These are phyloP conservation scores for Aphanomyces euteiches DNA, from an alignment of 352 stramenopile species.

Conservation along the genomic window DNA sequence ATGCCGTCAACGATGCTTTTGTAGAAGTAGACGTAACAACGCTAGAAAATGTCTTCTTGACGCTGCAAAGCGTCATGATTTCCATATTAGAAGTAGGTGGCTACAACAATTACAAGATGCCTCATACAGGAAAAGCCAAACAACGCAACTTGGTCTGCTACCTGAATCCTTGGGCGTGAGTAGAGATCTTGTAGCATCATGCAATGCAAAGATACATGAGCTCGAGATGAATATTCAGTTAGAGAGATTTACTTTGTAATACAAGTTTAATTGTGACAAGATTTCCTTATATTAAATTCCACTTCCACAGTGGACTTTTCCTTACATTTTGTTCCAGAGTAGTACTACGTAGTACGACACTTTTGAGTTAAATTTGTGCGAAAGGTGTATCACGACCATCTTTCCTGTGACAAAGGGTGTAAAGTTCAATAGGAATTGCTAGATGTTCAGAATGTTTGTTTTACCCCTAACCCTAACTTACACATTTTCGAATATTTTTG, in stretches of 20 bases:
- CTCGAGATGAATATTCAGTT: neutral
- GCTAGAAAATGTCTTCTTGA: neutral
- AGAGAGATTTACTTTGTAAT: neutral
- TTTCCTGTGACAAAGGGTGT: no score
- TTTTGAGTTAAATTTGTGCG: no score
- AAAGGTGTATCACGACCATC: no score
- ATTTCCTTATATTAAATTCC: constrained; percentile 14
- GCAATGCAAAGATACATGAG: neutral
- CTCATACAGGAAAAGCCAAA: constrained; percentile 3
- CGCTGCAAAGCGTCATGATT: constrained; percentile 5
- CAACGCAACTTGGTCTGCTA: neutral
- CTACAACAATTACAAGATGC: constrained; percentile 1
- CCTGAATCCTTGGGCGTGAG: neutral
- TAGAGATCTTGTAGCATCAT: neutral
- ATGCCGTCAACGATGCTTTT: neutral
- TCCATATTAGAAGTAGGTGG: neutral
- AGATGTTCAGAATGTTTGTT: no score
- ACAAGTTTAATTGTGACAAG: neutral
- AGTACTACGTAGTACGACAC: no score
- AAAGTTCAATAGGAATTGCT: no score
- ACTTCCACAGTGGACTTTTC: constrained; percentile 7
- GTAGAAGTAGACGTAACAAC: neutral
- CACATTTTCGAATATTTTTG: no score
- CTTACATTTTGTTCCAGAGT: neutral
- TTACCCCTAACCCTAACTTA: no score